A percentile compares a stretch with the other conserved stretches of the same genome.
These are phyloP conservation scores for Acidomyces sp. DNA, from an alignment of 495 filamentous ascomycete genomes.

Conservation along the genomic window DNA sequence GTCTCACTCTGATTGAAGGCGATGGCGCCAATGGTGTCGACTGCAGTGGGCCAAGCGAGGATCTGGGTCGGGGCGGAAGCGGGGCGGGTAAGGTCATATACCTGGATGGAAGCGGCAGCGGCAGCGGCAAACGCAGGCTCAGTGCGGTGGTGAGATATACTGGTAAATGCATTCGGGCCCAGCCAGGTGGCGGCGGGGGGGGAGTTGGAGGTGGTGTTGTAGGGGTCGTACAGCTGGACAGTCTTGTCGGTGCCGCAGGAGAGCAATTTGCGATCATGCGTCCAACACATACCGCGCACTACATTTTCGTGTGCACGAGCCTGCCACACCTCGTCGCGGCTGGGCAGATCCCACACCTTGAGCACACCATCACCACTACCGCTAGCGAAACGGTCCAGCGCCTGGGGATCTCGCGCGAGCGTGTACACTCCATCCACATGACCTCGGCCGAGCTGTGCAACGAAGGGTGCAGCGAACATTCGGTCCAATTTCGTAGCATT, in stretches of 20 bases:
- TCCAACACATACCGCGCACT: slow-evolving; percentile 85
- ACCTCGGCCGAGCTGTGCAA: slow-evolving; percentile 73
- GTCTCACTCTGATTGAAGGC: slow-evolving; percentile 92
- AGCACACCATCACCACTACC: slow-evolving; percentile 51
- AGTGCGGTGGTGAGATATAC: slow-evolving; percentile 64
- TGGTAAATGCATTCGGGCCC: slow-evolving; percentile 69
- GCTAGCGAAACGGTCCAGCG: slow-evolving; percentile 29
- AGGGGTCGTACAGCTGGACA: slow-evolving; percentile 85
- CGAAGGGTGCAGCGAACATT: slow-evolving; percentile 89
- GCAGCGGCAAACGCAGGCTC: slow-evolving; percentile 59
- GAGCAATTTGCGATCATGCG: slow-evolving; percentile 68
- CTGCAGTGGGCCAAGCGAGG: slow-evolving; percentile 70
- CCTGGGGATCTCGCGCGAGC: slow-evolving; percentile 32
- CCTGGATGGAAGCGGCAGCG: slow-evolving; percentile 63
- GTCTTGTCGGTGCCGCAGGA: slow-evolving; percentile 77
- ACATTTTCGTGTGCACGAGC: slow-evolving; percentile 74
- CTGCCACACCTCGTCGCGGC: slow-evolving; percentile 65
- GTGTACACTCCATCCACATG: slow-evolving; percentile 79
- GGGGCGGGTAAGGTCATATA: slow-evolving; percentile 72
- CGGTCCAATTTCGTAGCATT: slow-evolving; percentile 91
- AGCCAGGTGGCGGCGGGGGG: slow-evolving; percentile 69
- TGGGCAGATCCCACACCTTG: slow-evolving; percentile 86
- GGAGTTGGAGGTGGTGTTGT: slow-evolving; percentile 49
- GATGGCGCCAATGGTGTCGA: slow-evolving; percentile 83
- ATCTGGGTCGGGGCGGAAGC: slow-evolving; percentile 62